Conservation (phyloP, 805 yeast genomes). For the Kodamaea fukazawae region DNA sequence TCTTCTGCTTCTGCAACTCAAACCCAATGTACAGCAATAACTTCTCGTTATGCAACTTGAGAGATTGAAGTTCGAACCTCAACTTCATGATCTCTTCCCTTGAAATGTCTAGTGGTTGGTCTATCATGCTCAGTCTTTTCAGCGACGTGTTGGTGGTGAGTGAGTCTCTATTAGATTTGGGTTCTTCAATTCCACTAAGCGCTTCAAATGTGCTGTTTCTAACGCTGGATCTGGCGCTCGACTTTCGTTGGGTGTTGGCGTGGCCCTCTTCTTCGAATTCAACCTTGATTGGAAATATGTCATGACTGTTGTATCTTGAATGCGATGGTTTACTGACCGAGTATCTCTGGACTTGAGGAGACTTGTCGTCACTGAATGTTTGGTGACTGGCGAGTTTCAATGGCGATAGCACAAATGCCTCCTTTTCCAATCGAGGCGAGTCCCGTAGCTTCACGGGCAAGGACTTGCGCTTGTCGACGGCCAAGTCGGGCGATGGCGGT, state of each 20-base stretch:
- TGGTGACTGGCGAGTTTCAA: conserved; percentile 33
- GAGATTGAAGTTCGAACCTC: conserved; percentile 52
- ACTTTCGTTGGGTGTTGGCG: not conserved
- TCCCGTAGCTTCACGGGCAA: conserved; percentile 27
- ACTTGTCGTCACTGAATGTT: conserved; percentile 7
- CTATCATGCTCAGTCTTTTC: conserved; percentile 30
- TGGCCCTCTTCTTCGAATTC: conserved; percentile 33
- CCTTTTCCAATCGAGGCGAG: conserved; percentile 20
- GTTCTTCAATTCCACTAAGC: conserved; percentile 23
- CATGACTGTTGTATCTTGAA: conserved; percentile 42
- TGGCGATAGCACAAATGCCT: conserved; percentile 41
- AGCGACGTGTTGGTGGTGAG: conserved; percentile 24
- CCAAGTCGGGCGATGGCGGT: conserved; percentile 6
- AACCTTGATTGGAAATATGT: conserved; percentile 40
- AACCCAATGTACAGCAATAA: conserved; percentile 56
- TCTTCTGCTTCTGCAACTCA: conserved; percentile 48
- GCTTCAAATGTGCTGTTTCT: conserved; percentile 26
- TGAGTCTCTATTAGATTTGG: conserved; percentile 13
- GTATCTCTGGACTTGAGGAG: not conserved
- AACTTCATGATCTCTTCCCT: conserved; percentile 50
- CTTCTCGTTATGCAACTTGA: conserved; percentile 55
- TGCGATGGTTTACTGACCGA: conserved; percentile 17
- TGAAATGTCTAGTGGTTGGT: conserved; percentile 27
- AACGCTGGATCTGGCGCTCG: conserved; percentile 10
- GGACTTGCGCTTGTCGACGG: conserved; percentile 2